Evolutionary conservation across 1,284 basidiomycete genomes (phyloP), one percentile per base, ranked within the genome.

Genomic region (Heterobasidion irregulare): DNA sequence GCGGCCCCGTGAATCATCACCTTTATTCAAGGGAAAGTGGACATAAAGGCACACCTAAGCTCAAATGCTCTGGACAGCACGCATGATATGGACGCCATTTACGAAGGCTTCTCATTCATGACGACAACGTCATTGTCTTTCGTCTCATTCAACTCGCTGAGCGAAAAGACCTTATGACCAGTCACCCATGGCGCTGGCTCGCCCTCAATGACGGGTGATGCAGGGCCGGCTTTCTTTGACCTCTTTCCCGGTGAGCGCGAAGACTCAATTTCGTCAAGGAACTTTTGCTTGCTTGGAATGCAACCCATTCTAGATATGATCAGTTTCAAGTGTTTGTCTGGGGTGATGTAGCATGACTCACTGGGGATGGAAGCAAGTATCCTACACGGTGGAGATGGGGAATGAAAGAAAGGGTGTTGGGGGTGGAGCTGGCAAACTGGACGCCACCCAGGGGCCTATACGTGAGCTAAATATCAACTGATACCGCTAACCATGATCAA

Each of bases 241-340:
- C 54, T 57, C 50, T 35, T 48, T 2, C 2, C 34, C 10, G 53
- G 26, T 34, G 26, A 32, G 26, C 43, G 8, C 35, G 32, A 44
- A 13, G 34, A 32, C 36, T 35, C 32, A 3, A 26, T 62, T 48
- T 57, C 59, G 16, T 64, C 61, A 8, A 67, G 58, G 36, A 62
- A 59, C 9, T 60, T 59, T 50, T 70, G 67, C 62, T 75, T 77
- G 66, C 75, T 77, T 32, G 73, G 70, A 56, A 73, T 72, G 62
- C 75, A 76, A 51, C 75, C 75, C 75, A 76, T 52, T 7, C 33
- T 48, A 19, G 15, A 16, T 46, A 46, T 19, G n/a, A 4, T 19
- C 35, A n/a, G 13, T 15, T 10, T 53, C 26, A 26, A 26, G 26
- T 26, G 26, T 26, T 26, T 26, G 26, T 26, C 26, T 26, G 4